Conservation (phyloP, 345 rosid genomes). For the Psidium guajava region DNA sequence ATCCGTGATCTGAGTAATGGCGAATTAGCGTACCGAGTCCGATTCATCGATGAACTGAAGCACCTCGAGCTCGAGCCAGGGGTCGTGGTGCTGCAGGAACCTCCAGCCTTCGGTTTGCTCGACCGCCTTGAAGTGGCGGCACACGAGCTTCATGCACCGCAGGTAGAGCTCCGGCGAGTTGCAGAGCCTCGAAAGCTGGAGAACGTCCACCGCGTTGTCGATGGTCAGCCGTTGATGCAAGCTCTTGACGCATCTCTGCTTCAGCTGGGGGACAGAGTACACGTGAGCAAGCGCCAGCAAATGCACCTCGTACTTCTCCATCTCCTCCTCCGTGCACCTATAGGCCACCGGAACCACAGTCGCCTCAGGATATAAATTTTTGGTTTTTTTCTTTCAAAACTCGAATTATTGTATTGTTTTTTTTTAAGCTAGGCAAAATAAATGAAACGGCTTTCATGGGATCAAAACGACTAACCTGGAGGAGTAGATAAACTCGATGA, state of each 20-base stretch:
- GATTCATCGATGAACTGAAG: constrained; percentile 73
- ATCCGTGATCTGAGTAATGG: neutral
- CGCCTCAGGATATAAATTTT: neutral
- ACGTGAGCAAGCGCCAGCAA: constrained; percentile 72
- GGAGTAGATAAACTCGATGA: constrained; percentile 51
- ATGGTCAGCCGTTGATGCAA: constrained; percentile 33
- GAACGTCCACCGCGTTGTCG: constrained; percentile 70
- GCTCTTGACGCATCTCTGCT: constrained; percentile 45
- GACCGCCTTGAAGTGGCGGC: constrained; percentile 36
- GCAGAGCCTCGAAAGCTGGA: constrained; percentile 71
- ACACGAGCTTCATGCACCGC: constrained; percentile 44
- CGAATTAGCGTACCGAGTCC: constrained; percentile 34
- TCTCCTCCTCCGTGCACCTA: constrained; percentile 52
- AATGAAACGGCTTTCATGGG: neutral
- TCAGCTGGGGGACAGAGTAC: constrained; percentile 54
- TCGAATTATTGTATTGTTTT: neutral
- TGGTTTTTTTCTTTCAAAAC: neutral
- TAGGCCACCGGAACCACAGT: neutral
- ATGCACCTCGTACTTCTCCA: constrained; percentile 65
- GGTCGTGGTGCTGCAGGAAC: constrained; percentile 67
- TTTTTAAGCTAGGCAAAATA: neutral
- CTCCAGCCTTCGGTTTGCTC: constrained; percentile 72
- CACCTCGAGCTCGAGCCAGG: constrained; percentile 62
- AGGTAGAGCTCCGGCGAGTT: constrained; percentile 66
- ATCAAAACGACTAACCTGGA: constrained; percentile 39